phyloP scores from a whole-genome alignment of 2,329 filamentous ascomycete species.

The Cercospora sp. region DNA sequence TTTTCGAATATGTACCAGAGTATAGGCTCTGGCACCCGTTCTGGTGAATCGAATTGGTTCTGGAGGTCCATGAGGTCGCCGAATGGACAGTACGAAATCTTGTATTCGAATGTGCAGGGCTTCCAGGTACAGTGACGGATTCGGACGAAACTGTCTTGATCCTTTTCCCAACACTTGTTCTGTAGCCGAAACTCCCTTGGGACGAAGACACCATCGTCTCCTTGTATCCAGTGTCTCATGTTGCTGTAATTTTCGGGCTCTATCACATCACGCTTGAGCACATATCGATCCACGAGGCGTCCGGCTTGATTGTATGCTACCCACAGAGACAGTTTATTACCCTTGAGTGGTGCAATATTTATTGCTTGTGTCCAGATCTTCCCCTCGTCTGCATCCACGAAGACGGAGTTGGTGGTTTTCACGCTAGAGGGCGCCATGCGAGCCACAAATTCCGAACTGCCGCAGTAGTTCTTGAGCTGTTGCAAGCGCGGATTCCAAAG shows the following conservation, averaged over 20 bases:
- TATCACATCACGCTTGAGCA: neutral
- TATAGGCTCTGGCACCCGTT: slow-evolving; percentile 11
- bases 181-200: neutral
- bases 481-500: neutral
- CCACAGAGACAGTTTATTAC: slow-evolving; percentile 1
- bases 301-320: neutral
- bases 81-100: slow-evolving; percentile 8
- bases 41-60: neutral
- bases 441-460: neutral
- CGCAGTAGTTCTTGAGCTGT: neutral
- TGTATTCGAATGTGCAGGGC: neutral
- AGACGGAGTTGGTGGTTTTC: neutral
- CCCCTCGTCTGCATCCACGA: neutral
- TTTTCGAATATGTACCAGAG: slow-evolving; percentile 21
- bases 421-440: neutral
- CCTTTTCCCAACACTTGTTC: neutral
- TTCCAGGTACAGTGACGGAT: neutral
- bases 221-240: neutral
- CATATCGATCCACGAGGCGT: neutral
- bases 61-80: neutral
- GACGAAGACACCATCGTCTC: neutral
- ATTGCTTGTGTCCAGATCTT: neutral
- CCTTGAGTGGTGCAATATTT: neutral
- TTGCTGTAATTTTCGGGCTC: neutral
- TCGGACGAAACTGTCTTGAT: neutral